phyloP scores from a whole-genome alignment of 2,329 filamentous ascomycete species.

The Penicillium sp. region DNA sequence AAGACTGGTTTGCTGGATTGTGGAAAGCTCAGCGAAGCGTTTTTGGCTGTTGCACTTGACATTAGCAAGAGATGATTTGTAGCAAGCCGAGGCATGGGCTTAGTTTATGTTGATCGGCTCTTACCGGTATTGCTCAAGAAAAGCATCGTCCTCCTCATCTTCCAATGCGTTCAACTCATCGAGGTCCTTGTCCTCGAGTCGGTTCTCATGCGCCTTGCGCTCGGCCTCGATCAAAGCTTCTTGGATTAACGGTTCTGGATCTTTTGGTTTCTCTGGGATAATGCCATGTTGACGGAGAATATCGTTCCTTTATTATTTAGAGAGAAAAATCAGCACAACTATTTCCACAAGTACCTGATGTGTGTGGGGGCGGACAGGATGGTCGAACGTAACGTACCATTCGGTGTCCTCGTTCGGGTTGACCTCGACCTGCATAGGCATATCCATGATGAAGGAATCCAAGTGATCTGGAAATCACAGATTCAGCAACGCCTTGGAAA shows the following conservation, averaged over 20 bases:
- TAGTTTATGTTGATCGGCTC: slow-evolving; percentile 1
- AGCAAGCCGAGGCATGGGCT: too few relatives aligned
- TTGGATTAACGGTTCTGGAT: slow-evolving; percentile 91
- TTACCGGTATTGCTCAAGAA: slow-evolving; percentile 75
- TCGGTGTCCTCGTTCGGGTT: slow-evolving; percentile 97
- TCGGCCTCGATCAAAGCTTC: slow-evolving; percentile 84
- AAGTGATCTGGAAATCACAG: slow-evolving; percentile 1
- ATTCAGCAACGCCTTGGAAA: background rate
- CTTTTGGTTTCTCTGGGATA: slow-evolving; percentile 95
- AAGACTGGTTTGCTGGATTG: slow-evolving; percentile 66
- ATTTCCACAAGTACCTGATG: slow-evolving; percentile 10
- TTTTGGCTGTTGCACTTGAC: slow-evolving; percentile 53
- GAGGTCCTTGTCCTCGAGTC: slow-evolving; percentile 87
- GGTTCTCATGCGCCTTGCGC: slow-evolving; percentile 79
- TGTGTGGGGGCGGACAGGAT: slow-evolving; percentile 9
- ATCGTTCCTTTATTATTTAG: slow-evolving; percentile 66
- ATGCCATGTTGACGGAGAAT: slow-evolving; percentile 94
- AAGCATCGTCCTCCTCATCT: slow-evolving; percentile 89
- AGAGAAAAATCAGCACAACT: slow-evolving; percentile 11
- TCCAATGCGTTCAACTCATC: slow-evolving; percentile 91
- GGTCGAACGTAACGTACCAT: slow-evolving; percentile 56
- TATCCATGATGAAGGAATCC: slow-evolving; percentile 11
- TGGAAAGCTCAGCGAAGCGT: slow-evolving; percentile 74
- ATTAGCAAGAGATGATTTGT: too few relatives aligned
- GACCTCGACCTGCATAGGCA: slow-evolving; percentile 66